phyloP scores from a whole-genome alignment of 148 eudicot genomes.

The Silene latifolia region DNA sequence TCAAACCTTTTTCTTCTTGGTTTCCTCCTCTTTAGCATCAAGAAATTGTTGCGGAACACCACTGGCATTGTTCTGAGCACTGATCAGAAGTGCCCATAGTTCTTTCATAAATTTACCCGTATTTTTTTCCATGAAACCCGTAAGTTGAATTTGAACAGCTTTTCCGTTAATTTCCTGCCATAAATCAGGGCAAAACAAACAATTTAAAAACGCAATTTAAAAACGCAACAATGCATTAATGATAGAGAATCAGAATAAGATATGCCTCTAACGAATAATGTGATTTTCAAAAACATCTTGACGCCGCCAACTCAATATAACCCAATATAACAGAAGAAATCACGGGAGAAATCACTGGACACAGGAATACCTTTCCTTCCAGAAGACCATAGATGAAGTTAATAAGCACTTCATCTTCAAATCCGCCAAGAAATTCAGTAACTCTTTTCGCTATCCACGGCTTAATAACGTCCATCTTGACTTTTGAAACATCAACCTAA shows the following conservation, averaged over 20 bases:
- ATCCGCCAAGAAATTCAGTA: constrained; percentile 89
- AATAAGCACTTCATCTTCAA: constrained; percentile 96
- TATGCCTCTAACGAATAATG: too few relatives aligned
- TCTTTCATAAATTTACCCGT: constrained; percentile 98
- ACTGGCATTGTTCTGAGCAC: constrained; percentile 90
- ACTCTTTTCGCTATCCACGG: constrained; percentile 94
- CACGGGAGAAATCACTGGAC: too few relatives aligned
- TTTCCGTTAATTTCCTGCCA: constrained; percentile 88
- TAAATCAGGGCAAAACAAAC: neutral
- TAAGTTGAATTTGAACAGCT: constrained; percentile 74
- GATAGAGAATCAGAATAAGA: too few relatives aligned
- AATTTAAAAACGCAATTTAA: neutral
- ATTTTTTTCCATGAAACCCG: constrained; percentile 98
- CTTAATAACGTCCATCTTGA: constrained; percentile 88
- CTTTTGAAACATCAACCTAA: constrained; percentile 81
- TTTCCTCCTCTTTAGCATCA: constrained; percentile 98
- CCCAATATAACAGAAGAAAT: too few relatives aligned
- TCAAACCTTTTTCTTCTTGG: constrained; percentile 72
- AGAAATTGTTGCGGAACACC: constrained; percentile 97
- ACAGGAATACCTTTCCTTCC: constrained; percentile 64
- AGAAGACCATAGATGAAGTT: constrained; percentile 84
- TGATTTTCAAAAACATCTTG: too few relatives aligned
- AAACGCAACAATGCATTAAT: too few relatives aligned
- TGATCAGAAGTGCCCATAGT: constrained; percentile 88
- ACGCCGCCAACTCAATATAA: too few relatives aligned